Evolutionary conservation across 306 rosid genomes (phyloP).

Genomic region (Chamaecrista fasciculata): DNA sequence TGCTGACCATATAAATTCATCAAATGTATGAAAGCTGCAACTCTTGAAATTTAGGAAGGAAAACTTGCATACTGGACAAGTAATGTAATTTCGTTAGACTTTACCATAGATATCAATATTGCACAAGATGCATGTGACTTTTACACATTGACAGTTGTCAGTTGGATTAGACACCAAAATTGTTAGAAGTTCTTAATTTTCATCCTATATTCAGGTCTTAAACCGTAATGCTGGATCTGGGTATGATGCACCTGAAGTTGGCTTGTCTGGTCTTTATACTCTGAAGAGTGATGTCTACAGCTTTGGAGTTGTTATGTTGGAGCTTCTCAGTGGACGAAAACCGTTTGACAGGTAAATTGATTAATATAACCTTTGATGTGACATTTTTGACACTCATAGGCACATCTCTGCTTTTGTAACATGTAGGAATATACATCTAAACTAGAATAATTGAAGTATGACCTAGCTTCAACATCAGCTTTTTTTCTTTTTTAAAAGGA

Average conservation of each 20-base stretch:
- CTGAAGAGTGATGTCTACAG: slow-evolving; percentile 87
- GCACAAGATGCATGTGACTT: slow-evolving; percentile 13
- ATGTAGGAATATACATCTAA: not conserved
- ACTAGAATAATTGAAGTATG: not conserved
- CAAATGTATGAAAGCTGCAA: not conserved
- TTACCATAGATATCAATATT: not conserved
- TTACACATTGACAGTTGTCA: not conserved
- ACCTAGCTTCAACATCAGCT: slow-evolving; percentile 13
- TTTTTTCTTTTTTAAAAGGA: not conserved
- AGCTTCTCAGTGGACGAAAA: slow-evolving; percentile 89
- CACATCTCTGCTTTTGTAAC: not conserved
- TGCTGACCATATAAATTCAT: not conserved
- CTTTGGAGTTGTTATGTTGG: slow-evolving; percentile 96
- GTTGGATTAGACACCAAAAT: not conserved
- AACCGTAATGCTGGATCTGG: slow-evolving; percentile 72
- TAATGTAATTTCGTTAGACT: not conserved
- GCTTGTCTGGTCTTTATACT: slow-evolving; percentile 70
- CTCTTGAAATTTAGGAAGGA: not conserved
- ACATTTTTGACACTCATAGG: not conserved
- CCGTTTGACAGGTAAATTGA: slow-evolving; percentile 82
- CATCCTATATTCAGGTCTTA: slow-evolving; percentile 52
- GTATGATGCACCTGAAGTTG: slow-evolving; percentile 82
- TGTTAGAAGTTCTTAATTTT: slow-evolving; percentile 27
- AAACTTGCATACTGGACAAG: slow-evolving; percentile 6
- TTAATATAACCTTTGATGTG: not conserved